A percentile compares a stretch with the other conserved stretches of the same genome.
Conservation (phyloP, 129 eudicot species). For the Helichrysum umbraculigerum region DNA sequence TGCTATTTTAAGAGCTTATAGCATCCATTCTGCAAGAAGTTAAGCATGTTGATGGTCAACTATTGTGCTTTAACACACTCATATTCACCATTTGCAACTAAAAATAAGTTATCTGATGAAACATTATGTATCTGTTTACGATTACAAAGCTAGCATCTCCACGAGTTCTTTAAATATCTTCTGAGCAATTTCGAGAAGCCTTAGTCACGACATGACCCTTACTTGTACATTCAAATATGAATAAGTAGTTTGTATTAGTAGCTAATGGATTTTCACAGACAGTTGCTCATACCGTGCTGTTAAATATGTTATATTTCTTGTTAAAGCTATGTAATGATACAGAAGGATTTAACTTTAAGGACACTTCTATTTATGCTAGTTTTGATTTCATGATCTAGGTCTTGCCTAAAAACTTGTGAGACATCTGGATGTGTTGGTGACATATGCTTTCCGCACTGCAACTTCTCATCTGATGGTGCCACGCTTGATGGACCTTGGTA, state of each 20-base stretch:
- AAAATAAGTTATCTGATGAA: too few species aligned
- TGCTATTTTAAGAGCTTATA: conserved; percentile 2
- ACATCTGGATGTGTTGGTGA: conserved; percentile 68
- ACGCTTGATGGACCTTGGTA: conserved; percentile 61
- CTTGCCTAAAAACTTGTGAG: conserved; percentile 67
- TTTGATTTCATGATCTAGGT: conserved; percentile 39
- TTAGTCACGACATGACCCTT: background rate
- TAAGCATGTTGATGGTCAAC: background rate
- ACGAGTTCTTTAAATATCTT: background rate
- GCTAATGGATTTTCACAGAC: background rate
- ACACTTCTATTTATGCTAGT: background rate
- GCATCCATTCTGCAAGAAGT: conserved; percentile 12
- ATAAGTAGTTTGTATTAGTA: background rate
- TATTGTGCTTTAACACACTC: background rate
- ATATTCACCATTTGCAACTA: background rate
- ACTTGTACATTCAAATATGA: conserved; percentile 2
- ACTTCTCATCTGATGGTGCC: conserved; percentile 47
- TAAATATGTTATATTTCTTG: background rate
- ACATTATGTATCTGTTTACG: too few species aligned
- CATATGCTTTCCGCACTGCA: conserved; percentile 69
- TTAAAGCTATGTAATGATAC: background rate
- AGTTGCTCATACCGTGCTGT: background rate
- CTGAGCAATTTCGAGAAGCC: background rate
- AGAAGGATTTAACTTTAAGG: background rate
- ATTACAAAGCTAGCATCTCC: background rate